Percentiles rank a stretch among this genome's conserved stretches.
Conservation (phyloP, 805 yeast genomes). For the Lipomyces kockii region DNA sequence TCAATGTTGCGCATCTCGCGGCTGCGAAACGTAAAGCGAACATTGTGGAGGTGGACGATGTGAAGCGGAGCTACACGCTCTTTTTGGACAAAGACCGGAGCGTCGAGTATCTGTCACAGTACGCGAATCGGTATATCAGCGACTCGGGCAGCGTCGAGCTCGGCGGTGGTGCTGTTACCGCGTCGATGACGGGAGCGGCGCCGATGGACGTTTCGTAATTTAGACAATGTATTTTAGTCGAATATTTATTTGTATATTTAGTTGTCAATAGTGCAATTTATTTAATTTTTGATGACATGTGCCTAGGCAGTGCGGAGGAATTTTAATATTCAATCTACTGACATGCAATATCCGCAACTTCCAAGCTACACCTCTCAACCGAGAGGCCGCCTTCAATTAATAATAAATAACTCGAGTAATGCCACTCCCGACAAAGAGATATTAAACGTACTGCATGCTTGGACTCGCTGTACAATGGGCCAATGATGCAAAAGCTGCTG, state of each 20-base stretch:
- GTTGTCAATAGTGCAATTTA: neutral
- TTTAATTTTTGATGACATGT: too few relatives aligned
- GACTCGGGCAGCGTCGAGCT: slow-evolving; percentile 59
- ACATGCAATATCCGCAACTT: too few relatives aligned
- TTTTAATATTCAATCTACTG: too few relatives aligned
- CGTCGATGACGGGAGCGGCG: slow-evolving; percentile 18
- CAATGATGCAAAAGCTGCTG: too few relatives aligned
- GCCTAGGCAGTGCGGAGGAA: too few relatives aligned
- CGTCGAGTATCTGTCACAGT: slow-evolving; percentile 79
- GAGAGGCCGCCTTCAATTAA: too few relatives aligned
- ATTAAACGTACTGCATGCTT: too few relatives aligned
- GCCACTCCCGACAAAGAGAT: too few relatives aligned
- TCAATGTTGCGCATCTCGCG: slow-evolving; percentile 86
- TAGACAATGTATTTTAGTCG: neutral
- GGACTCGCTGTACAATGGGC: too few relatives aligned
- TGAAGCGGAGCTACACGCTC: slow-evolving; percentile 75
- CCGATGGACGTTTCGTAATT: slow-evolving; percentile 18
- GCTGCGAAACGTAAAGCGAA: slow-evolving; percentile 78
- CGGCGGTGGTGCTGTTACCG: slow-evolving; percentile 16
- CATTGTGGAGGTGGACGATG: slow-evolving; percentile 74
- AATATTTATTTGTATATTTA: neutral
- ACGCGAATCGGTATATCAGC: slow-evolving; percentile 69
- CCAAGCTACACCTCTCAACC: too few relatives aligned
- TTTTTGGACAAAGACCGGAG: slow-evolving; percentile 90
- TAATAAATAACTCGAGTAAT: too few relatives aligned